Evolutionary conservation across 2,329 filamentous ascomycete species (phyloP).

Genomic region (Venturia carpophila): DNA sequence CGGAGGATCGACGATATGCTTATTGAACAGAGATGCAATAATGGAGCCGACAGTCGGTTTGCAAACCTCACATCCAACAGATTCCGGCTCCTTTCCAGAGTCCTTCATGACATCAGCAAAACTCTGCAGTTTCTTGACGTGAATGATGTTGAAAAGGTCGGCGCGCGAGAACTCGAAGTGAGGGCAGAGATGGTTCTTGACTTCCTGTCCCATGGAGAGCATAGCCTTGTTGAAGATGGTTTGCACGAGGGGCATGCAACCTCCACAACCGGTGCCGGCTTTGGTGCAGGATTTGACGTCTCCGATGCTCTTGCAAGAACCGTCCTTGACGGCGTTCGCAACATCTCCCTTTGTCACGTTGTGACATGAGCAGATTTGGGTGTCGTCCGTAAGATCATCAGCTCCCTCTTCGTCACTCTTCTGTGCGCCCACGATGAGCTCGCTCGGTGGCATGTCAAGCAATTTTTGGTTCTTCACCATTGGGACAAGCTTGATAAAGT

Average conservation of each 20-base stretch:
- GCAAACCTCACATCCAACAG: slow-evolving; percentile 79
- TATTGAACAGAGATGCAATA: slow-evolving; percentile 73
- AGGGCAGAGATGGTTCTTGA: slow-evolving; percentile 77
- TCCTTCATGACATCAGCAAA: slow-evolving; percentile 71
- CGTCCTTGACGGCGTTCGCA: slow-evolving; percentile 62
- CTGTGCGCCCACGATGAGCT: slow-evolving; percentile 73
- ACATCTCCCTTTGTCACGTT: slow-evolving; percentile 85
- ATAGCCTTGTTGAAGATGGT: slow-evolving; percentile 87
- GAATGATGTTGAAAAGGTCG: slow-evolving; percentile 84
- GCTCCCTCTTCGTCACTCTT: slow-evolving; percentile 68
- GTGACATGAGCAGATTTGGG: slow-evolving; percentile 87
- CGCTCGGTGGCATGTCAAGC: slow-evolving; percentile 67
- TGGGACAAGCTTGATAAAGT: slow-evolving; percentile 82
- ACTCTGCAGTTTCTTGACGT: slow-evolving; percentile 67
- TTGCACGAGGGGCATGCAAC: slow-evolving; percentile 81
- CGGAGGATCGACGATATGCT: slow-evolving; percentile 66
- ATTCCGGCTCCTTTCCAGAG: slow-evolving; percentile 61
- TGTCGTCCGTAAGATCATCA: slow-evolving; percentile 62
- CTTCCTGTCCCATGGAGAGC: slow-evolving; percentile 75
- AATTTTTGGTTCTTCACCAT: slow-evolving; percentile 78
- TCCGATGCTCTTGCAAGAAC: slow-evolving; percentile 70
- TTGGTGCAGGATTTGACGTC: slow-evolving; percentile 88
- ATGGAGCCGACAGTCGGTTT: slow-evolving; percentile 78
- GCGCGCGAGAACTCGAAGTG: slow-evolving; percentile 79
- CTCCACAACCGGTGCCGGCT: slow-evolving; percentile 82